Conservation (phyloP, 2,329 filamentous ascomycete species). For the Coniochaeta pulveracea region DNA sequence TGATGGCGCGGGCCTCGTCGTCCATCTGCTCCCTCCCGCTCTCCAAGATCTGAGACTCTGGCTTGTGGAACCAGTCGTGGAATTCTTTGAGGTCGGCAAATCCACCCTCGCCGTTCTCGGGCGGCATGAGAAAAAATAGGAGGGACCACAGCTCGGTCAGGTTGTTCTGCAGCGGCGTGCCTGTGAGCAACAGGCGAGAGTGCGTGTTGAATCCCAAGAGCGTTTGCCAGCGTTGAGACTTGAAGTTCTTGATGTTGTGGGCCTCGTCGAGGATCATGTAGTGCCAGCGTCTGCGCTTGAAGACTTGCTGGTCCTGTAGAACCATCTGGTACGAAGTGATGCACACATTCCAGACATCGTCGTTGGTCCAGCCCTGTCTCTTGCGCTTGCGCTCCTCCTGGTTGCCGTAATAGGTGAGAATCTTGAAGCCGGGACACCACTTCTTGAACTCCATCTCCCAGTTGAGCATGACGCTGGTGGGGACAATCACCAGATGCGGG, state of each 20-base stretch:
- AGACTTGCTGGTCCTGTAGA: conserved; percentile 84
- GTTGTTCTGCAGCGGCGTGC: conserved; percentile 94
- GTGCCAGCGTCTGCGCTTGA: conserved; percentile 88
- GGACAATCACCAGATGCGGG: conserved; percentile 88
- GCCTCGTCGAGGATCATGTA: conserved; percentile 98
- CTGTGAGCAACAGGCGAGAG: conserved; percentile 77
- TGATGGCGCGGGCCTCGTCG: conserved; percentile 82
- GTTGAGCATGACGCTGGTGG: conserved; percentile 96
- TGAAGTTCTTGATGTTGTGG: conserved; percentile 99
- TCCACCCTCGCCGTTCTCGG: conserved; percentile 73
- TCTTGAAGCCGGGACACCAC: conserved; percentile 96
- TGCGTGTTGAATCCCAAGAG: conserved; percentile 88
- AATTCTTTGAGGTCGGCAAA: conserved; percentile 96
- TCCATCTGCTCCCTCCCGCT: conserved; percentile 91
- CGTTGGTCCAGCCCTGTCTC: conserved; percentile 84
- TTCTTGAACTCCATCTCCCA: conserved; percentile 99
- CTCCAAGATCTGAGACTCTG: conserved; percentile 91
- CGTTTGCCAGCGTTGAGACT: conserved; percentile 93
- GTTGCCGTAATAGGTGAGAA: conserved; percentile 90
- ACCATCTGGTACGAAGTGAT: conserved; percentile 98
- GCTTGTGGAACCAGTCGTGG: conserved; percentile 89
- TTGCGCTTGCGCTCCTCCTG: conserved; percentile 88
- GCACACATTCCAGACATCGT: conserved; percentile 91
- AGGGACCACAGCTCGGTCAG: conserved; percentile 94
- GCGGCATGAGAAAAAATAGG: conserved; percentile 91